A percentile compares a stretch with the other conserved stretches of the same genome.
These are phyloP conservation scores for Oryza officinalis DNA, from an alignment of 176 grass and related monocot genomes.

Conservation along the genomic window DNA sequence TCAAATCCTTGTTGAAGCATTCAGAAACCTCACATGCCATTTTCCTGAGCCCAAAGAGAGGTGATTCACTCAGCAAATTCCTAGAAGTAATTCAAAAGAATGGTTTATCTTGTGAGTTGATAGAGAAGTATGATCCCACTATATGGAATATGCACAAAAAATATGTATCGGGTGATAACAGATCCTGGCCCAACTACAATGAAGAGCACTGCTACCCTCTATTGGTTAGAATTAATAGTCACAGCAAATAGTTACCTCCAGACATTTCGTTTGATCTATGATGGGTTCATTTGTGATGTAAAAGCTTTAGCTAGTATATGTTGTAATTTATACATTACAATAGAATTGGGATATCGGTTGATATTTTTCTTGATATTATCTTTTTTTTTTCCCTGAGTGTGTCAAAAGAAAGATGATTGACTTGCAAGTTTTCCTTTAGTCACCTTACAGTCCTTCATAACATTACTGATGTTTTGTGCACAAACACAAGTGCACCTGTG, in stretches of 20 bases:
- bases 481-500: background rate
- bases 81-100: constrained; percentile 55
- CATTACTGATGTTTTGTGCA: background rate
- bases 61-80: constrained; percentile 86
- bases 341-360: background rate
- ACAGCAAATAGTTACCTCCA: constrained; percentile 4
- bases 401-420: background rate
- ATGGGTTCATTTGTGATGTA: constrained; percentile 25
- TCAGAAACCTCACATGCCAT: constrained; percentile 67
- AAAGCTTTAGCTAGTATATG: background rate
- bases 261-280: constrained; percentile 21
- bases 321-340: background rate
- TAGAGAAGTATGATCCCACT: constrained; percentile 76
- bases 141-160: constrained; percentile 76
- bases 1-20: constrained; percentile 64
- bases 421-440: background rate
- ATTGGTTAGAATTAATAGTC: constrained; percentile 54
- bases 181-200: constrained; percentile 81
- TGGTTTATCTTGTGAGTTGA: constrained; percentile 63
- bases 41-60: constrained; percentile 86
- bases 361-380: background rate
- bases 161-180: constrained; percentile 47
- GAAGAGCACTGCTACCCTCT: constrained; percentile 83
- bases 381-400: background rate
- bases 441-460: background rate